Conservation (phyloP, 2,329 filamentous ascomycete species). For the Stylonectria norvegica region DNA sequence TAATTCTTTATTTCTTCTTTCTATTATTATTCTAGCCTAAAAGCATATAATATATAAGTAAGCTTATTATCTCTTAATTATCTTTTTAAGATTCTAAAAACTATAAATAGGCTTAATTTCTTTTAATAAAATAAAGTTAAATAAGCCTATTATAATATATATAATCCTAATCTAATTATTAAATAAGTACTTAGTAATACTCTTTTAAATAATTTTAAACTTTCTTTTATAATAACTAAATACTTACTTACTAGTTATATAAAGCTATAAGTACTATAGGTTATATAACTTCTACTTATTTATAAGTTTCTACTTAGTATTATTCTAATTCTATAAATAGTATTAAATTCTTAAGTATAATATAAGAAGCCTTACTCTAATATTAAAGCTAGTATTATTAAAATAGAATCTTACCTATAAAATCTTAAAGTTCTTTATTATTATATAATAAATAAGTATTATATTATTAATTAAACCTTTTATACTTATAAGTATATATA, state of each 20-base stretch:
- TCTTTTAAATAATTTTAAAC: slow-evolving; percentile 4
- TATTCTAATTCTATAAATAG: slow-evolving; percentile 2
- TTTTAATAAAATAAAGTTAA: slow-evolving; percentile 1
- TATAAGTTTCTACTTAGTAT: slow-evolving; percentile 2
- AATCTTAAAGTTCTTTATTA: slow-evolving; percentile 4
- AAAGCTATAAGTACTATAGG: slow-evolving; percentile 2
- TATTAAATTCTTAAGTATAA: slow-evolving; percentile 1
- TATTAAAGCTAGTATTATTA: slow-evolving; percentile 3
- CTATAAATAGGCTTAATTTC: neutral
- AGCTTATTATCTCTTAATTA: too few relatives aligned
- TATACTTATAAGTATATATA: slow-evolving; percentile 4
- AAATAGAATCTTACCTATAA: neutral
- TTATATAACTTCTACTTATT: slow-evolving; percentile 8
- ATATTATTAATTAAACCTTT: slow-evolving; percentile 4
- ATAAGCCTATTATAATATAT: slow-evolving; percentile 5
- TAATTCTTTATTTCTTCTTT: neutral
- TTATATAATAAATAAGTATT: slow-evolving; percentile 1
- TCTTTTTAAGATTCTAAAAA: neutral
- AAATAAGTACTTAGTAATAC: slow-evolving; percentile 1
- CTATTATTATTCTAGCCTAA: neutral
- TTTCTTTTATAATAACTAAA: slow-evolving; percentile 4
- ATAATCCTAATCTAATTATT: slow-evolving; percentile 5
- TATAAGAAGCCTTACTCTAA: neutral
- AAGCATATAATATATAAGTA: neutral
- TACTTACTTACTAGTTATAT: too few relatives aligned